These are phyloP conservation scores for Aechmea fasciata DNA, from an alignment of 176 grass and related monocot species.

Conservation along the genomic window DNA sequence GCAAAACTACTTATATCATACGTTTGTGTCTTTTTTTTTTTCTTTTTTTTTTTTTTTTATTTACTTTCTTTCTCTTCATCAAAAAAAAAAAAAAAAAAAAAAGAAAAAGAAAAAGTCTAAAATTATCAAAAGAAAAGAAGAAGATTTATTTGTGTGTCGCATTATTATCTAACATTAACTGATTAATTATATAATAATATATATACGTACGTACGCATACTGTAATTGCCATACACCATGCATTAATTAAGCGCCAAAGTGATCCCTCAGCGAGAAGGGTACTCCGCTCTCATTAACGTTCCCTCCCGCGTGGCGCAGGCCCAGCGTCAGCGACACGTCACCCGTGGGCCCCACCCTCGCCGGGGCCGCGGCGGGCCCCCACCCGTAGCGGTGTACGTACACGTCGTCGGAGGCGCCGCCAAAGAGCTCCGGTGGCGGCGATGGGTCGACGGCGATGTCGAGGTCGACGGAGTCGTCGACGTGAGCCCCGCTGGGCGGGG, in stretches of 20 bases:
- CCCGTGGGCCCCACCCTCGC: constrained; percentile 55
- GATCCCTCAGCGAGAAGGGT: constrained; percentile 79
- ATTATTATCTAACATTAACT: too few relatives aligned
- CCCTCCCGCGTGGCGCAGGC: constrained; percentile 69
- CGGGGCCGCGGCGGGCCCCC: constrained; percentile 35
- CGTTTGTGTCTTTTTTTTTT: constrained; percentile 62
- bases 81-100: too few relatives aligned
- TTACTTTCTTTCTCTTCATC: neutral
- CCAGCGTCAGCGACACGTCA: constrained; percentile 88
- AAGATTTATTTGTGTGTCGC: too few relatives aligned
- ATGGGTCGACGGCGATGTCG: constrained; percentile 38
- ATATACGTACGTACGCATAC: constrained; percentile 52
- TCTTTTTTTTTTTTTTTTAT: constrained; percentile 25
- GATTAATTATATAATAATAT: neutral
- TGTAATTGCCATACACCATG: constrained; percentile 46
- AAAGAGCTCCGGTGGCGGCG: constrained; percentile 49
- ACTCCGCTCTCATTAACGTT: constrained; percentile 47
- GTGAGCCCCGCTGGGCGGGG: constrained; percentile 11
- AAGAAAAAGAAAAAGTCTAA: too few relatives aligned
- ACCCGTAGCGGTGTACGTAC: constrained; percentile 49
- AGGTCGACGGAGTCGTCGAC: constrained; percentile 16
- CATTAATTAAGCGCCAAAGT: constrained; percentile 57
- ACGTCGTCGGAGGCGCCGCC: constrained; percentile 32
- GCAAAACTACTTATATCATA: constrained; percentile 48
- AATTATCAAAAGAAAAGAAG: too few relatives aligned